Conservation (phyloP, 2,329 filamentous ascomycete genomes). For the Grosmannia penicillata region DNA sequence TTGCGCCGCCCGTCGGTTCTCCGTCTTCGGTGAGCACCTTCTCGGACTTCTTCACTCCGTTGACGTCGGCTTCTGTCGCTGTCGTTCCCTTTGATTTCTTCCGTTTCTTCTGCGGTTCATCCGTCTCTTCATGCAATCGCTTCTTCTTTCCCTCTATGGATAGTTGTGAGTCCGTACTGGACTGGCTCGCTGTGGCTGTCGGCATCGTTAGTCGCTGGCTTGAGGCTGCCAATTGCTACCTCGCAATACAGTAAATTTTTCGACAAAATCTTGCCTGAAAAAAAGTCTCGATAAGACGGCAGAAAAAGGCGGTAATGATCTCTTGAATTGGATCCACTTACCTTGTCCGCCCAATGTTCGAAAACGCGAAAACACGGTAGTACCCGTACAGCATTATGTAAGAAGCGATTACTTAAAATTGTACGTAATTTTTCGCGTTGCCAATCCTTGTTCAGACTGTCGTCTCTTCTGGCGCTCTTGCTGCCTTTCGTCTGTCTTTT, state of each 20-base stretch:
- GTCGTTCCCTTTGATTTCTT: slow-evolving; percentile 7
- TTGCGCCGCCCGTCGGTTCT: no score
- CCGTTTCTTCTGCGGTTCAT: not conserved
- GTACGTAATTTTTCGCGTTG: no score
- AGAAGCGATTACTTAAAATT: no score
- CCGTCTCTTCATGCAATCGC: not conserved
- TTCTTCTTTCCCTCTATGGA: slow-evolving; percentile 2
- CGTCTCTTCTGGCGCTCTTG: no score
- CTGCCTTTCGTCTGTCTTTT: no score
- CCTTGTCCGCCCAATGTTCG: no score
- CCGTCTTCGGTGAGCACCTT: not conserved
- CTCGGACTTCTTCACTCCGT: not conserved
- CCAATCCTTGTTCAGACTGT: no score
- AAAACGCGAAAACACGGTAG: no score
- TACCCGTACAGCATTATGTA: not conserved
- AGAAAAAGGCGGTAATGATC: slow-evolving; percentile 5
- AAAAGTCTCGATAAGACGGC: slow-evolving; percentile 1
- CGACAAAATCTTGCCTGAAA: not conserved
- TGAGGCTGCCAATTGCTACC: not conserved
- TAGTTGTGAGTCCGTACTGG: slow-evolving; percentile 2
- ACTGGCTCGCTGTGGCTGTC: not conserved
- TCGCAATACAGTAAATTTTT: not conserved
- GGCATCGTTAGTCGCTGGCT: slow-evolving; percentile 4
- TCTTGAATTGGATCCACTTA: not conserved
- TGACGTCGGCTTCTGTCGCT: not conserved